Base-by-base conservation (phyloP, 805 yeast genomes). In the Saccharomycopsis fodiens region DNA sequence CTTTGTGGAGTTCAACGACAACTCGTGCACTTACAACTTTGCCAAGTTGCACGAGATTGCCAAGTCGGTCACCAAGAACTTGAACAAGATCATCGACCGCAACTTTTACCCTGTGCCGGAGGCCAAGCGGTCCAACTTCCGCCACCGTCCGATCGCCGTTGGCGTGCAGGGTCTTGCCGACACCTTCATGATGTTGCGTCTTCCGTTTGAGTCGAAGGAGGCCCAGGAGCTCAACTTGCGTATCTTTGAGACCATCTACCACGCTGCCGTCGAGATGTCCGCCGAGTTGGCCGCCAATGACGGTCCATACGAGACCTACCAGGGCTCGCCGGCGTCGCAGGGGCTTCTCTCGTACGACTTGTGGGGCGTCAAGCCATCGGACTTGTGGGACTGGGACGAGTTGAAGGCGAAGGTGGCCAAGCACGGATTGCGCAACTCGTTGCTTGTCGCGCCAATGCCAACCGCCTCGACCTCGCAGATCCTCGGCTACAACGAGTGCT, bases 111-210 rank as follows among this genome's bases (percentile, higher is more conserved):
- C 98, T 3, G 81, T 85, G 20, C 76, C 72, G 44, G 83, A 78
- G 53, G 91, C 97, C 3, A 73, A 72, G 57, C 59, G 52, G 39
- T 85, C 96, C 15, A 91, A 93, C 64, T 66, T 76, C 71, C 79
- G 78, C 58, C 83, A 91, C 63, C 74, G 98, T 56, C 97, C 98
- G 17, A 77, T 91, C 57, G 97, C 97, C n/a, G 66, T 91, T 19
- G 98, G 98, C 55, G 96, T 91, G n/a, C 96, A 91, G 64, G 98
- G 98, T 48, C 70, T 91, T 45, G 96, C 97, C 23, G 97, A 91
- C 63, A 72, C 82, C 1, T 91, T 87, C 64, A 76, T 86, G 73
- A 70, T 74, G 53, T 69, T 91, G 51, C 77, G 95, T 57, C 58
- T 86, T 48, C 93, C 97, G 36, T 91, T 89, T 62, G 97, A 87